Conservation (phyloP, 2,329 filamentous ascomycete species). For the Calonectria hongkongensis region DNA sequence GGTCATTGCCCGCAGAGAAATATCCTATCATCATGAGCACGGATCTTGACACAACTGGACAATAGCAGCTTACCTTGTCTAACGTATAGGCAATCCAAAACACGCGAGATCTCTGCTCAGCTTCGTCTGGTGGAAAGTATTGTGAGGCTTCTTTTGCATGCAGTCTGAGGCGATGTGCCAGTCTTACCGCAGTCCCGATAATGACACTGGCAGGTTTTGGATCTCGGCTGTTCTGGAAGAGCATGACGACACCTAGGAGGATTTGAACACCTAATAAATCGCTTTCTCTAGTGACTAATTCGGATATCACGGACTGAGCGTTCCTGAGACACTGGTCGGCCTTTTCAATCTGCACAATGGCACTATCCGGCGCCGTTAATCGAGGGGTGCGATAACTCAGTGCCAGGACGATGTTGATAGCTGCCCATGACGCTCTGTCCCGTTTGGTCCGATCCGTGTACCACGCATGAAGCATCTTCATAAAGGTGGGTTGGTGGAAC, state of each 20-base stretch:
- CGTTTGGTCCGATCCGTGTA: conserved; percentile 53
- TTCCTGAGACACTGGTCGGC: conserved; percentile 60
- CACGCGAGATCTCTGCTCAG: conserved; percentile 59
- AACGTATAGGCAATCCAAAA: conserved; percentile 65
- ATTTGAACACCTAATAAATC: conserved; percentile 63
- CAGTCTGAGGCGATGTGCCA: conserved; percentile 61
- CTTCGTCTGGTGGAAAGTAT: conserved; percentile 55
- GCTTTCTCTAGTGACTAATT: conserved; percentile 61
- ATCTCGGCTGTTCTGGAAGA: conserved; percentile 62
- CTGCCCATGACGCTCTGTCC: conserved; percentile 59
- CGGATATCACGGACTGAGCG: conserved; percentile 61
- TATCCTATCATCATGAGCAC: conserved; percentile 48
- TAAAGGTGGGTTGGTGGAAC: conserved; percentile 61
- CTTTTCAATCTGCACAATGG: conserved; percentile 46
- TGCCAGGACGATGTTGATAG: conserved; percentile 63
- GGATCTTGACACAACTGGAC: accelerated
- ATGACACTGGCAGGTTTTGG: conserved; percentile 61
- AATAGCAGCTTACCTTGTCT: conserved; percentile 59
- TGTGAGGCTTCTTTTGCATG: conserved; percentile 56
- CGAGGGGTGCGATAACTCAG: conserved; percentile 58
- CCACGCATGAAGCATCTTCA: conserved; percentile 60
- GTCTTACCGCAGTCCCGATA: conserved; percentile 62
- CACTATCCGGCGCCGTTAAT: conserved; percentile 44
- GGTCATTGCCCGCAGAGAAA: conserved; percentile 60
- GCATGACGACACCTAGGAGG: conserved; percentile 61